Conservation (phyloP, 768 basidiomycete genomes). For the Vishniacozyma victoriae region DNA sequence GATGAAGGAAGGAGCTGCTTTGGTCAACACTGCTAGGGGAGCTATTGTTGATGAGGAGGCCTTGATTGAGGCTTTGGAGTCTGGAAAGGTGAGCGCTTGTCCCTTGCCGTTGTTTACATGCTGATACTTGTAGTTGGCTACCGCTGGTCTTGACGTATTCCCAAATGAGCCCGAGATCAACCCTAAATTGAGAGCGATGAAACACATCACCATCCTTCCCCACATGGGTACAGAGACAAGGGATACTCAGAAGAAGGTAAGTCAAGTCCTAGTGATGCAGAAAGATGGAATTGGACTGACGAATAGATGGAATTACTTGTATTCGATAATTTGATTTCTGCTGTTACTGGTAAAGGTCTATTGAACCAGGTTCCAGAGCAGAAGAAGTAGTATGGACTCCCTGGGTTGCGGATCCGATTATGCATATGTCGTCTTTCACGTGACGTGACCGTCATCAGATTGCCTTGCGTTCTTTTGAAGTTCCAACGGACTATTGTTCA, state of each 20-base stretch:
- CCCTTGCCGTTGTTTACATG: neutral
- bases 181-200: slow-evolving; percentile 70
- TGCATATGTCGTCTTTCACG: neutral
- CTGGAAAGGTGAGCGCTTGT: slow-evolving; percentile 67
- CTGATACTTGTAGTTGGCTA: slow-evolving; percentile 55
- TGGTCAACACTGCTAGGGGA: slow-evolving; percentile 86
- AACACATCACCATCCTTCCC: slow-evolving; percentile 76
- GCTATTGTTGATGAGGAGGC: slow-evolving; percentile 84
- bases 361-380: slow-evolving; percentile 42
- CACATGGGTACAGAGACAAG: slow-evolving; percentile 64
- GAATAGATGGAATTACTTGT: slow-evolving; percentile 35
- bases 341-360: slow-evolving; percentile 34
- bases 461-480: no score
- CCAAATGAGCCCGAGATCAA: slow-evolving; percentile 82
- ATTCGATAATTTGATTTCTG: slow-evolving; percentile 35
- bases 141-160: slow-evolving; percentile 77
- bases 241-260: slow-evolving; percentile 36
- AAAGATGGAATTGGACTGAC: neutral
- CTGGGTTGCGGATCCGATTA: neutral
- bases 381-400: slow-evolving; percentile 11
- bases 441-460: neutral
- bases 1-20: slow-evolving; percentile 69
- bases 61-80: slow-evolving; percentile 74
- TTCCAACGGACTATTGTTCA: no score
- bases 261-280: slow-evolving; percentile 1